These are phyloP conservation scores for Beauveria sp. DNA, from an alignment of 2,329 filamentous ascomycete species.

Conservation along the genomic window DNA sequence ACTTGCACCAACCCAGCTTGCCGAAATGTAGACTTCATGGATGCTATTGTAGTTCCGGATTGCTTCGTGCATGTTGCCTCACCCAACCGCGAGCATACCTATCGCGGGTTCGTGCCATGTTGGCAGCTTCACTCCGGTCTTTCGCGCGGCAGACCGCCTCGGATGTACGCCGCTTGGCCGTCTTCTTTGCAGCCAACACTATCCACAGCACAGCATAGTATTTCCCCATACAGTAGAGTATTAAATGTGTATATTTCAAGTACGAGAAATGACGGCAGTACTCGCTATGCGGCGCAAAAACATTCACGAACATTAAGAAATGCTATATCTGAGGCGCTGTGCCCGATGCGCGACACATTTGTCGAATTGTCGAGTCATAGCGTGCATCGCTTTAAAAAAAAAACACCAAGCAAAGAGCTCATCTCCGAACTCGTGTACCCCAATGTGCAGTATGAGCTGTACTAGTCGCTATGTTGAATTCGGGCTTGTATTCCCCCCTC, in stretches of 20 bases:
- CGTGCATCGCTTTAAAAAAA: not conserved
- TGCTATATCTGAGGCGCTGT: not conserved
- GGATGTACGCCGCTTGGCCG: too few species aligned
- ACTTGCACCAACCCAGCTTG: too few species aligned
- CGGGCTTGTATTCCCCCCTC: not conserved
- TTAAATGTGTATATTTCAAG: not conserved
- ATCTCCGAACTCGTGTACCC: not conserved
- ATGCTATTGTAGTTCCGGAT: too few species aligned
- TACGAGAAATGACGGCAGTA: not conserved
- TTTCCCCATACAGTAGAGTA: not conserved
- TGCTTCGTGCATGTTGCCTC: too few species aligned
- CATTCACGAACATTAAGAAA: not conserved
- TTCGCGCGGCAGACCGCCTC: too few species aligned
- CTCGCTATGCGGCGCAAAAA: conserved; percentile 6
- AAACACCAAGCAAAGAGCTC: not conserved
- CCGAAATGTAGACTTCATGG: too few species aligned
- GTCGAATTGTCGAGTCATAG: not conserved
- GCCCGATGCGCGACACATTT: not conserved
- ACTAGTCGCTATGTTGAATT: not conserved
- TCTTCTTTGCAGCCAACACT: not conserved
- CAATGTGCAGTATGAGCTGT: not conserved
- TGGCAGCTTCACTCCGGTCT: too few species aligned
- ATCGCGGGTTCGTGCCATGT: too few species aligned
- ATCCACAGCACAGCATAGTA: not conserved
- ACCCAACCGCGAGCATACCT: too few species aligned